These are phyloP conservation scores for Arachis hypogaea DNA, from an alignment of 306 rosid genomes.

Conservation along the genomic window DNA sequence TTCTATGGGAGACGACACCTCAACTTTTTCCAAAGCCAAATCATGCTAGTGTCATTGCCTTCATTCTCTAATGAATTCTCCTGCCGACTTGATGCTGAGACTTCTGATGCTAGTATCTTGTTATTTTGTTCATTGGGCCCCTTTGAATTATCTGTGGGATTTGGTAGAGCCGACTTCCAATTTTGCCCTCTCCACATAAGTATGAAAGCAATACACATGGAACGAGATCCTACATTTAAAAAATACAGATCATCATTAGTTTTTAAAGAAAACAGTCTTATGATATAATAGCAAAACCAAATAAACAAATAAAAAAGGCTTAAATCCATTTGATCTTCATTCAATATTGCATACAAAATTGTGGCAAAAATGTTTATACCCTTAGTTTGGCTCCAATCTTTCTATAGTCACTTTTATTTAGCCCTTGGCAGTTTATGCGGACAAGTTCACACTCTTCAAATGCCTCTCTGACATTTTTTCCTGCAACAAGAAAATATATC, in stretches of 20 bases:
- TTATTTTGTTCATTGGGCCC: constrained; percentile 41
- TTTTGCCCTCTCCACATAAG: constrained; percentile 85
- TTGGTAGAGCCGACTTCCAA: constrained; percentile 69
- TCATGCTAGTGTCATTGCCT: constrained; percentile 39
- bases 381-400: constrained; percentile 91
- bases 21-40: constrained; percentile 34
- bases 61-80: constrained; percentile 22
- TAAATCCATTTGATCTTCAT: constrained; percentile 12
- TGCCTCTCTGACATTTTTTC: constrained; percentile 84
- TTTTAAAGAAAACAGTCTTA: background rate
- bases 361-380: constrained; percentile 49
- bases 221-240: constrained; percentile 82
- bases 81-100: constrained; percentile 21
- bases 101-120: constrained; percentile 38
- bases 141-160: constrained; percentile 34
- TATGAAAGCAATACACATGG: constrained; percentile 91
- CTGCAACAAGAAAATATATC: constrained; percentile 48
- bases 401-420: constrained; percentile 82
- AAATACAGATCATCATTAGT: constrained; percentile 10
- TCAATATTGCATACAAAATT: constrained; percentile 31
- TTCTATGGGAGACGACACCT: constrained; percentile 37
- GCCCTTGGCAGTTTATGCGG: constrained; percentile 89
- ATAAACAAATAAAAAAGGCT: background rate
- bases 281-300: background rate
- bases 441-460: constrained; percentile 91